Evolutionary conservation across 2,329 filamentous ascomycete genomes (phyloP), one percentile per base, ranked within the genome.

Genomic region (Aspergillus sp.): DNA sequence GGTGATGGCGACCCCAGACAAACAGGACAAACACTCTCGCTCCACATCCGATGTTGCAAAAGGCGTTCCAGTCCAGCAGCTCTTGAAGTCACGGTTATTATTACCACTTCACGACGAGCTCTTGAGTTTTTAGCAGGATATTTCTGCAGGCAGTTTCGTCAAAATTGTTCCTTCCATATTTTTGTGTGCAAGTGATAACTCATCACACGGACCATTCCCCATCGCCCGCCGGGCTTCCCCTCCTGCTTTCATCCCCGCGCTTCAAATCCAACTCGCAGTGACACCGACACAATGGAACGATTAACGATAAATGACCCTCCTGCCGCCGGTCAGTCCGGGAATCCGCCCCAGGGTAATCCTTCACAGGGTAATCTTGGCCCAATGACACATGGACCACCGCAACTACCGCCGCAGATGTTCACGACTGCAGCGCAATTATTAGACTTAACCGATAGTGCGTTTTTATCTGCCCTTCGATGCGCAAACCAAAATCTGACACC

Each of bases 371-470:
- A 51, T 33, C 65, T 72, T 39, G 71, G 69, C 14, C 66, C 70
- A 33, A 64, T 67, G 62, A 64, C 66, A 19, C 72, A 75, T 46
- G 78, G 77, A 3, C 74, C 76, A 15, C 78, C 79, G 21, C 79
- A 81, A 64, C 70, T 81, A 56, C 79, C 79, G 14, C 93, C 93
- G 59, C 93, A 99, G 80, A 97, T 98, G 89, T 99, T 99, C 79
- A 96, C 95, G 17, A 99, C 95, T 33, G 95, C 95, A 33, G 93
- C 95, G 55, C 95, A 98, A 80, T 82, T 99, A 58, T 81, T 99
- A 58, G 95, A 99, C 74, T 83, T 99, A 70, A 98, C 95, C 68
- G 95, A 99, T 80, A 99, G 93, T 98, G 86, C 81, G 90, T 69
- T 19, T 31, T 49, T 39, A 4, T 27, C 37, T 14, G 58, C 52